Base-by-base conservation (phyloP, 768 basidiomycete genomes). In the Leccinum fibrillosum region DNA sequence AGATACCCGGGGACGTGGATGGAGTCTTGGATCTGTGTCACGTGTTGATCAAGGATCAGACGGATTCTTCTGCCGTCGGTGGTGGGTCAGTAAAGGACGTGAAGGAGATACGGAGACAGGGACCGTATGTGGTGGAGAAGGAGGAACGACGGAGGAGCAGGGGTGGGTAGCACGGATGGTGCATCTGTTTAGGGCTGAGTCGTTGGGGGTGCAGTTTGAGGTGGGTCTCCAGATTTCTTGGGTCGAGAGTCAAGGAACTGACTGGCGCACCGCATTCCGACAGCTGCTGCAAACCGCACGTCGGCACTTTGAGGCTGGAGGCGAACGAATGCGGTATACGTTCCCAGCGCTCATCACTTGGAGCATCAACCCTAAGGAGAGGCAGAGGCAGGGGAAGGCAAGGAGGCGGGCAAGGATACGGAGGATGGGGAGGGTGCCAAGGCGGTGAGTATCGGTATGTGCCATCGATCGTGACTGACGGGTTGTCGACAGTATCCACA, bases 121-220 rank as follows among this genome's bases (percentile, higher is more conserved):
- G 84, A 7, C 78, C 85, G 10, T 82, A 86, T 63, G 66, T 82
- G 52, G 95, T n/a, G n/a, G n/a, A 96, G 70, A 75, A 87, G 52
- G 92, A 94, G 70, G 96, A 98, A 81, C 94, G 78, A 95, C 94
- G 0, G 97, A 99, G 72, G 97, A 99, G 72, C 97, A 99, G 67
- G 97, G 97, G 0, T 99, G 97, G 97, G 96, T n/a, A n/a, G n/a
- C 97, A 39, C 79, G 96, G 61, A 98, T 98, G 92, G 90, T 98
- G 2, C 97, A n/a, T n/a, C n/a, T n/a, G n/a, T n/a, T n/a, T n/a
- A n/a, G 88, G 21, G 82, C 92, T 0, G 93, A 97, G 52, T 89
- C 91, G 26, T 72, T 98, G 62, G 89, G 83, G 64, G 83, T 88
- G 13, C 97, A 99, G 66, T 96, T 94, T 63, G 89, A 94, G 82